Percentiles rank a stretch among this genome's conserved stretches.
Evolutionary conservation across 345 rosid species (phyloP).

Genomic region (Sonneratia caseolaris): DNA sequence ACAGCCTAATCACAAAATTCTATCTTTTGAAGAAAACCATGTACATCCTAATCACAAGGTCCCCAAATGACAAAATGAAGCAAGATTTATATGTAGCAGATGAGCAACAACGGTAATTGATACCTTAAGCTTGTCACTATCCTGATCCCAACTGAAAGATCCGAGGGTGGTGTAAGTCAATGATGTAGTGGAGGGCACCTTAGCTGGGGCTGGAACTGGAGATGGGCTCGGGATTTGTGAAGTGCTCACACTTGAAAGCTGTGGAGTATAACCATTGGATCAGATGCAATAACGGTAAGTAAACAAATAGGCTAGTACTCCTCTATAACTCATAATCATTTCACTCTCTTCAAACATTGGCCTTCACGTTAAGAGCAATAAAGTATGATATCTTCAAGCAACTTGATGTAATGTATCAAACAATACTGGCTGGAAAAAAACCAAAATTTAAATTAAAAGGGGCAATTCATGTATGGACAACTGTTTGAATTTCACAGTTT

Average conservation of each 20-base stretch:
- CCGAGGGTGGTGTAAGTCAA: slow-evolving; percentile 44
- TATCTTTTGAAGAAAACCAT: not conserved
- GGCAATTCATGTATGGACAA: too few relatives aligned
- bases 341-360: too few relatives aligned
- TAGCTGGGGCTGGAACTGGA: slow-evolving; percentile 24
- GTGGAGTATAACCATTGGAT: slow-evolving; percentile 3
- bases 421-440: too few relatives aligned
- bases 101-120: not conserved
- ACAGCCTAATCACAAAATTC: too few relatives aligned
- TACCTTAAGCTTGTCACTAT: slow-evolving; percentile 90
- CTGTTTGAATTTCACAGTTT: too few relatives aligned
- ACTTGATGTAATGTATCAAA: too few relatives aligned
- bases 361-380: too few relatives aligned
- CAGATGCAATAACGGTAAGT: too few relatives aligned
- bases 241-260: slow-evolving; percentile 27
- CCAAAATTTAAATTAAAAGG: too few relatives aligned
- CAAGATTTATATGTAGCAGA: not conserved
- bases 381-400: too few relatives aligned
- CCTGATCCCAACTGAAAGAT: slow-evolving; percentile 98
- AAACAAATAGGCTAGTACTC: too few relatives aligned
- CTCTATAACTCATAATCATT: too few relatives aligned
- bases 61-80: not conserved
- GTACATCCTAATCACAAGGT: not conserved
- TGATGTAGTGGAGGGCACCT: slow-evolving; percentile 24
- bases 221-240: slow-evolving; percentile 11